phyloP scores from a whole-genome alignment of 1,284 basidiomycete genomes.

The Malassezia sympodialis region DNA sequence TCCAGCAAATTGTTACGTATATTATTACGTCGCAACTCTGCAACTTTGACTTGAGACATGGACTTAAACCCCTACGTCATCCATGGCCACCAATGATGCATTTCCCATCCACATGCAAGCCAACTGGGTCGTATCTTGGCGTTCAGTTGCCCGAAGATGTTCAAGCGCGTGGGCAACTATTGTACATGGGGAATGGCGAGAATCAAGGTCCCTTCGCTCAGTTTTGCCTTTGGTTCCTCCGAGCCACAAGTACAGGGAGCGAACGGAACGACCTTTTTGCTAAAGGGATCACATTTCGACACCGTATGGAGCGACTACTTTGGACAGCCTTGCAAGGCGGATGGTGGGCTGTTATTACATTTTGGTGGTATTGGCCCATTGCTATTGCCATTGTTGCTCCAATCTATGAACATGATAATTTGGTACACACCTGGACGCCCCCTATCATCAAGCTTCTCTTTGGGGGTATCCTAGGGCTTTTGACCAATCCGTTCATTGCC shows the following conservation, averaged over 20 bases:
- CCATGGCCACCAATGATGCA: constrained; percentile 43
- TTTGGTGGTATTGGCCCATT: constrained; percentile 45
- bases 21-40: constrained; percentile 36
- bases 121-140: constrained; percentile 27
- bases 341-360: constrained; percentile 27
- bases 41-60: constrained; percentile 31
- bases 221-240: constrained; percentile 33
- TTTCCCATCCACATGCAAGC: constrained; percentile 25
- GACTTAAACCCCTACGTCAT: constrained; percentile 22
- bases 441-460: constrained; percentile 47
- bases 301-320: constrained; percentile 30
- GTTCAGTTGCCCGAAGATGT: constrained; percentile 22
- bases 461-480: constrained; percentile 32
- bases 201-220: constrained; percentile 16
- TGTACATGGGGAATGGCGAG: constrained; percentile 27
- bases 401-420: constrained; percentile 35
- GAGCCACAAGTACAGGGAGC: constrained; percentile 26
- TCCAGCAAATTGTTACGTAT: constrained; percentile 39
- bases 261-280: constrained; percentile 35
- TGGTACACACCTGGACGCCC: constrained; percentile 44
- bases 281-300: constrained; percentile 24
- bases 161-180: constrained; percentile 7
- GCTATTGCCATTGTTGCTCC: constrained; percentile 42
- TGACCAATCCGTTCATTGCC: constrained; percentile 44
- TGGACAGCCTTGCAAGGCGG: constrained; percentile 41